phyloP scores from a whole-genome alignment of 257 asterid species.

The Leonotis leonurus region DNA sequence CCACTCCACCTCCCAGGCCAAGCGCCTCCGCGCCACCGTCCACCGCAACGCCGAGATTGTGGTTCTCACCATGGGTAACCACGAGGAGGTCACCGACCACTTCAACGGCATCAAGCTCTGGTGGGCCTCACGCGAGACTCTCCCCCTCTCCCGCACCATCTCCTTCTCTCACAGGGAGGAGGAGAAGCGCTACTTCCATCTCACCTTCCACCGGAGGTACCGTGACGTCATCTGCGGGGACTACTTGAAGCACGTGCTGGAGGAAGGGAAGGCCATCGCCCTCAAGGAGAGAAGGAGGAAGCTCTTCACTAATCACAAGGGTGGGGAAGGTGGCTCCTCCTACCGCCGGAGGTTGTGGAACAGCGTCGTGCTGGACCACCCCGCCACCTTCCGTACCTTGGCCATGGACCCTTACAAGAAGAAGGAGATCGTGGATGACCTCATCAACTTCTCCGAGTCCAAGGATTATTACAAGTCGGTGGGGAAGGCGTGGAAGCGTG shows the following conservation, averaged over 20 bases:
- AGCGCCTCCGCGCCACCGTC: conserved; percentile 34
- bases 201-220: conserved; percentile 34
- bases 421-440: conserved; percentile 5
- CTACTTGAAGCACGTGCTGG: conserved; percentile 40
- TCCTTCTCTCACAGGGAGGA: conserved; percentile 32
- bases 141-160: conserved; percentile 21
- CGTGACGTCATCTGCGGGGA: conserved; percentile 17
- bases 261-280: conserved; percentile 38
- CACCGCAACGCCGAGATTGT: conserved; percentile 31
- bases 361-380: background rate
- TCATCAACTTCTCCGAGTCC: background rate
- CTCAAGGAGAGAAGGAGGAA: no score
- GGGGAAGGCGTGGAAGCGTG: conserved; percentile 13
- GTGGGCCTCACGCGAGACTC: conserved; percentile 35
- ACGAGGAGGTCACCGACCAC: conserved; percentile 48
- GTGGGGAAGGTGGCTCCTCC: no score
- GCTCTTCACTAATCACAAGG: conserved; percentile 38
- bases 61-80: conserved; percentile 45
- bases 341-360: no score
- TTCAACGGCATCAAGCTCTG: conserved; percentile 33
- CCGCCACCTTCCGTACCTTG: conserved; percentile 4
- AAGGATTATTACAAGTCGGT: background rate
- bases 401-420: conserved; percentile 13
- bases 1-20: conserved; percentile 44
- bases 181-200: conserved; percentile 29